Evolutionary conservation across 495 filamentous ascomycete species (phyloP).

Genomic region (Aspergillus sparsus): DNA sequence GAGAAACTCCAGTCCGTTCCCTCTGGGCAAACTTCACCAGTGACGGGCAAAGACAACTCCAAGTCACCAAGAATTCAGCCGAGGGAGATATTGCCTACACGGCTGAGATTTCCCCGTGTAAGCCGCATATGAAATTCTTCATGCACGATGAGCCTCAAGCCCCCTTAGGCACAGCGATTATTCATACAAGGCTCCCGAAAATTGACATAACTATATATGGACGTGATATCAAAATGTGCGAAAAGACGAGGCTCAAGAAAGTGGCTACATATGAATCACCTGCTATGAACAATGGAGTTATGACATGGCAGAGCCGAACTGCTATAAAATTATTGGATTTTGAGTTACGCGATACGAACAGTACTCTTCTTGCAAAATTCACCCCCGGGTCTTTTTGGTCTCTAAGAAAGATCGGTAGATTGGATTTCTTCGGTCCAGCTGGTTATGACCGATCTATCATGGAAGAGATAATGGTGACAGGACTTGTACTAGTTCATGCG

Average conservation of each 20-base stretch:
- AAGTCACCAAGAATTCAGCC: slow-evolving; percentile 1
- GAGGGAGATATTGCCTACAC: slow-evolving; percentile 1
- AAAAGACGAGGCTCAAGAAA: slow-evolving; percentile 10
- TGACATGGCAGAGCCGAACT: slow-evolving; percentile 14
- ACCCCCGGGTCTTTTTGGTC: slow-evolving; percentile 9
- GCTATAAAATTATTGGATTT: slow-evolving; percentile 16
- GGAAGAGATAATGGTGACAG: slow-evolving; percentile 18
- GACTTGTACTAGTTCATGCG: slow-evolving; percentile 7
- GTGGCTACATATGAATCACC: slow-evolving; percentile 12
- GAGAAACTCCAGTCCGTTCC: slow-evolving; percentile 1
- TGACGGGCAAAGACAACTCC: slow-evolving; percentile 5
- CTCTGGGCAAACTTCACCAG: slow-evolving; percentile 14
- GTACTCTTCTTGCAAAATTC: slow-evolving; percentile 11
- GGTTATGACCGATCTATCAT: slow-evolving; percentile 2
- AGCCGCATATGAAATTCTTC: slow-evolving; percentile 11
- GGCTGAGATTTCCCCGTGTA: background rate
- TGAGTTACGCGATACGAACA: slow-evolving; percentile 16
- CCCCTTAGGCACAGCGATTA: background rate
- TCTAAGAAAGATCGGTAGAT: slow-evolving; percentile 1
- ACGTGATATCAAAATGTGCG: slow-evolving; percentile 6
- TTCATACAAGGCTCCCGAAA: background rate
- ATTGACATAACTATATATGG: slow-evolving; percentile 1
- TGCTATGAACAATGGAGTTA: background rate
- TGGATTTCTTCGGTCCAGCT: slow-evolving; percentile 11
- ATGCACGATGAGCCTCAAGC: background rate